These are phyloP conservation scores for Nakazawaea wyomingensis DNA, from an alignment of 805 yeast genomes.

Conservation along the genomic window DNA sequence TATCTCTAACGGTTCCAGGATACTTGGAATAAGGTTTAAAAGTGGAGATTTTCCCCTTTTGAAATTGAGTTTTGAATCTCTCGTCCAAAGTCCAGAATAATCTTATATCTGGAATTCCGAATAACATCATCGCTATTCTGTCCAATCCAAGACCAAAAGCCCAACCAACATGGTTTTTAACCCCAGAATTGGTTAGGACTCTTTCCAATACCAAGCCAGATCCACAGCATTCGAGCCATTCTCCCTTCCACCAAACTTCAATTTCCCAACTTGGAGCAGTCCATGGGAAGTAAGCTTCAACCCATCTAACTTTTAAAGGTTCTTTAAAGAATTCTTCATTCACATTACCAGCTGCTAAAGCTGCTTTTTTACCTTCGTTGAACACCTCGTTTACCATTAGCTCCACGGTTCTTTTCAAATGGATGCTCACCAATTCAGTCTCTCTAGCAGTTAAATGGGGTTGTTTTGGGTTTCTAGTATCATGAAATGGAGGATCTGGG, in stretches of 20 bases:
- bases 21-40: constrained; percentile 88
- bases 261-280: constrained; percentile 98
- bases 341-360: constrained; percentile 48
- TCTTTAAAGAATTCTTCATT: constrained; percentile 57
- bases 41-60: constrained; percentile 54
- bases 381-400: constrained; percentile 78
- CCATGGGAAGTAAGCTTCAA: constrained; percentile 96
- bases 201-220: constrained; percentile 85
- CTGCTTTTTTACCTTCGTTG: constrained; percentile 60
- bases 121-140: constrained; percentile 90
- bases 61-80: constrained; percentile 71
- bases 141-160: constrained; percentile 97
- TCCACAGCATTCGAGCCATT: constrained; percentile 97
- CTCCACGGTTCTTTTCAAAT: constrained; percentile 84
- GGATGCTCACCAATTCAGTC: constrained; percentile 62
- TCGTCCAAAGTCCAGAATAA: constrained; percentile 86
- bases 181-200: constrained; percentile 70
- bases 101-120: constrained; percentile 93
- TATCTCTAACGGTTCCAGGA: constrained; percentile 82
- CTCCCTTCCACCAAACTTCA: constrained; percentile 98
- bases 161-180: constrained; percentile 77
- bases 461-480: constrained; percentile 72
- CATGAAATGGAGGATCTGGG: constrained; percentile 49
- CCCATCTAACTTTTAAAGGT: constrained; percentile 88
- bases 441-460: constrained; percentile 65